Conservation (phyloP, 2,329 filamentous ascomycete genomes). For the Gaeumannomyces sp. region DNA sequence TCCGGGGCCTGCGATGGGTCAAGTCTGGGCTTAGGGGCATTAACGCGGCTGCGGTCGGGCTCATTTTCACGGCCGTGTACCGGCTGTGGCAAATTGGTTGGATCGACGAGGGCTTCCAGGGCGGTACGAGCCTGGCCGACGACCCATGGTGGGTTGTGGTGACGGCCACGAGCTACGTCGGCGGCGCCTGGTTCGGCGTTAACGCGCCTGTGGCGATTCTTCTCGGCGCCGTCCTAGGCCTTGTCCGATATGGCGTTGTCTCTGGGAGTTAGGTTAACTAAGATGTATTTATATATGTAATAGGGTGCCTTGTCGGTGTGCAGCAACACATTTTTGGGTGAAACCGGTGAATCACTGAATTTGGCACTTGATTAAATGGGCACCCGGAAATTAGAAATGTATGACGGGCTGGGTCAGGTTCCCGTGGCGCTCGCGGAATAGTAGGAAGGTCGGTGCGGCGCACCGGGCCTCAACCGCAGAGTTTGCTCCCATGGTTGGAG, state of each 20-base stretch:
- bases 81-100: slow-evolving; percentile 57
- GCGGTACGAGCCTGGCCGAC: slow-evolving; percentile 45
- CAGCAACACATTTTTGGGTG: no score
- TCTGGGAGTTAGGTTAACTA: slow-evolving; percentile 4
- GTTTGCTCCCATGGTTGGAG: no score
- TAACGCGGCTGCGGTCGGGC: slow-evolving; percentile 53
- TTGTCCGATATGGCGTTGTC: slow-evolving; percentile 41
- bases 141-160: slow-evolving; percentile 63
- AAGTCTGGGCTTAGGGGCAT: slow-evolving; percentile 46
- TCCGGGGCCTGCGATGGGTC: slow-evolving; percentile 39
- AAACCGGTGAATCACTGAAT: no score
- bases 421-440: no score
- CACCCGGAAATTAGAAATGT: no score
- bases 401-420: no score
- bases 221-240: slow-evolving; percentile 38
- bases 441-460: no score
- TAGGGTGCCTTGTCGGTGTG: no score
- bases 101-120: slow-evolving; percentile 41
- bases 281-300: slow-evolving; percentile 10
- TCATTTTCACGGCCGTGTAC: slow-evolving; percentile 61
- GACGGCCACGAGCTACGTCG: slow-evolving; percentile 40
- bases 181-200: slow-evolving; percentile 39
- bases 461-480: no score
- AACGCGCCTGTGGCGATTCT: slow-evolving; percentile 37
- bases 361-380: no score